Conservation (phyloP, 2,329 filamentous ascomycete genomes). For the Colletotrichum sidae region DNA sequence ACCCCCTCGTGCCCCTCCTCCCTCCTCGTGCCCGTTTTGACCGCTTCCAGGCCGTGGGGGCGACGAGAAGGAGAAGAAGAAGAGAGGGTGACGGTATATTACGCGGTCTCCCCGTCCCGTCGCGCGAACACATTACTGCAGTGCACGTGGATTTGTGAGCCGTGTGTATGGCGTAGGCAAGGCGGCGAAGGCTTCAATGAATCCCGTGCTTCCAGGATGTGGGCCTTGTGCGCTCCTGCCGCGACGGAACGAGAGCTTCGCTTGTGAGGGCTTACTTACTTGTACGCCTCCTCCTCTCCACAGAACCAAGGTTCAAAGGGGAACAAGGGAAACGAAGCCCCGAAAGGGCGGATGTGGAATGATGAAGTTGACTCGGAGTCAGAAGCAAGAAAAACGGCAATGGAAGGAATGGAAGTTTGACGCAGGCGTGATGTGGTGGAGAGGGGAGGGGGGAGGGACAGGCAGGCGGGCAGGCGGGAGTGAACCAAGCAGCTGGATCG, state of each 20-base stretch:
- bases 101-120: conserved; percentile 16
- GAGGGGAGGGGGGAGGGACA: not conserved
- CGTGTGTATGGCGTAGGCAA: not conserved
- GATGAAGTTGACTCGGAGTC: not conserved
- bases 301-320: not conserved
- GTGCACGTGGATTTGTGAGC: not conserved
- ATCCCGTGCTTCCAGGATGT: too few relatives aligned
- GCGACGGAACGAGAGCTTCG: conserved; percentile 5
- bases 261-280: not conserved
- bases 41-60: not conserved
- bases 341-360: conserved; percentile 16
- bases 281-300: not conserved
- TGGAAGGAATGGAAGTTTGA: conserved; percentile 5
- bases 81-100: not conserved
- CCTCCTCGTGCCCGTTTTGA: not conserved
- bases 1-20: conserved; percentile 6
- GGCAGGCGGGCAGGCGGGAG: not conserved
- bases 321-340: conserved; percentile 2
- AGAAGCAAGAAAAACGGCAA: not conserved
- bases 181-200: too few relatives aligned
- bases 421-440: not conserved
- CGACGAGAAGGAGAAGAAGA: not conserved
- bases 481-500: conserved; percentile 23
- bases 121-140: not conserved
- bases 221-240: not conserved